Evolutionary conservation across 1,284 basidiomycete species (phyloP).

Genomic region (Ustilago hordei): DNA sequence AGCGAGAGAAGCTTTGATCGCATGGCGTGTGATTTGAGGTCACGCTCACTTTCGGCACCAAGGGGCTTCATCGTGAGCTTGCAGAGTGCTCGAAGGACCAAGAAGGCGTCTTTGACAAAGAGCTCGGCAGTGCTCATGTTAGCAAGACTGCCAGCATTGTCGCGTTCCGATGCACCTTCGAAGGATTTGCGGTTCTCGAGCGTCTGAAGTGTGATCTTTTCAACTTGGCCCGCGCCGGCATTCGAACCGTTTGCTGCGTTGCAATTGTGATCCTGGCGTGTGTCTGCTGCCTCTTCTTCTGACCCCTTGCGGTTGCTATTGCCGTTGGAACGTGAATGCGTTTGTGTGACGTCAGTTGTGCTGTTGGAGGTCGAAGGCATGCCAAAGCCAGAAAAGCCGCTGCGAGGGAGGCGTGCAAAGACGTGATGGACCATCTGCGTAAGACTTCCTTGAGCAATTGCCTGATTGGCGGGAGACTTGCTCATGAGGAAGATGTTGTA

Average conservation of each 20-base stretch:
- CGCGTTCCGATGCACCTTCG: slow-evolving; percentile 62
- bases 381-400: slow-evolving; percentile 10
- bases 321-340: slow-evolving; percentile 8
- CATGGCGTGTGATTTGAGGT: slow-evolving; percentile 68
- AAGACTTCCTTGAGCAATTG: slow-evolving; percentile 67
- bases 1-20: slow-evolving; percentile 68
- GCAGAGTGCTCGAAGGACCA: slow-evolving; percentile 67
- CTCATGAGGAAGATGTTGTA: slow-evolving; percentile 69
- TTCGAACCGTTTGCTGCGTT: slow-evolving; percentile 15
- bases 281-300: slow-evolving; percentile 13
- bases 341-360: slow-evolving; percentile 22
- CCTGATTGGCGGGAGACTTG: slow-evolving; percentile 65
- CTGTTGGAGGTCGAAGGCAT: slow-evolving; percentile 34
- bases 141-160: slow-evolving; percentile 53
- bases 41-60: slow-evolving; percentile 66
- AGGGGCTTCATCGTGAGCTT: slow-evolving; percentile 69
- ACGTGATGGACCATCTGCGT: slow-evolving; percentile 68
- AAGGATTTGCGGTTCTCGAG: slow-evolving; percentile 66
- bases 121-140: slow-evolving; percentile 65
- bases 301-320: slow-evolving; percentile 9
- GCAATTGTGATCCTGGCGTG: slow-evolving; percentile 15
- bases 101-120: slow-evolving; percentile 69
- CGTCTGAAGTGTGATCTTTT: slow-evolving; percentile 62
- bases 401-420: slow-evolving; percentile 63
- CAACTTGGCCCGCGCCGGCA: slow-evolving; percentile 18